Evolutionary conservation across 73 alveolate species (phyloP), one percentile per base, ranked within the genome.

Genomic region (Urostyla sp.): DNA sequence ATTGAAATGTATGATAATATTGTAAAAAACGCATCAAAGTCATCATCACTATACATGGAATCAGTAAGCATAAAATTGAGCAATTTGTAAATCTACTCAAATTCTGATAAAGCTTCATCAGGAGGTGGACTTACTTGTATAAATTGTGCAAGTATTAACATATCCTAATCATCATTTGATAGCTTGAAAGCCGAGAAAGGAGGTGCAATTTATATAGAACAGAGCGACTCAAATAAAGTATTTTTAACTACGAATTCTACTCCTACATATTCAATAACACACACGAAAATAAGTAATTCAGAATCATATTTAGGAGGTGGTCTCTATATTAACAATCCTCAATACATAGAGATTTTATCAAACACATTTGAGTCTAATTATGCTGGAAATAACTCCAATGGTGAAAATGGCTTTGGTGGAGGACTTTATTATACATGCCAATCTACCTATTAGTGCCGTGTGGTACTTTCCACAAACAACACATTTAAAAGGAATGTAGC

Each of bases 321-420:
- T 6, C 8, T 69, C 37, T 46, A 46, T 21, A 2, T 48, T 5
- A 18, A 48, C 2, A 45, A 69, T 69, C 72, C 83, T 13, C 69
- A 46, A 46, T 49, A 38, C 23, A 3, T 69, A n/a, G 8, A 23
- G 35, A 13, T 69, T 4, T 7, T 13, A 23, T n/a, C 18, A 27
- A 13, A 36, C 49, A 23, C 30, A 0, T 69, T 69, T 27, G 7
- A 3, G 2, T 7, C 21, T 3, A 45, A 48, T 30, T 4, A 53
- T 20, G 83, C 83, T 24, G 21, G 27, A 8, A 46, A 69, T 15
- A 27, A 24, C 20, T 44, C 32, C 1, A 46, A 16, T 2, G 10
- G 20, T 48, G 24, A 13, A 50, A 50, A 55, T 28, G 83, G 83
- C 18, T n/a, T 26, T 21, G 91, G 91, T 13, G 91, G 91, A 7